Base-by-base conservation (phyloP, 2,329 filamentous ascomycete species). In the Fusarium beomiforme region DNA sequence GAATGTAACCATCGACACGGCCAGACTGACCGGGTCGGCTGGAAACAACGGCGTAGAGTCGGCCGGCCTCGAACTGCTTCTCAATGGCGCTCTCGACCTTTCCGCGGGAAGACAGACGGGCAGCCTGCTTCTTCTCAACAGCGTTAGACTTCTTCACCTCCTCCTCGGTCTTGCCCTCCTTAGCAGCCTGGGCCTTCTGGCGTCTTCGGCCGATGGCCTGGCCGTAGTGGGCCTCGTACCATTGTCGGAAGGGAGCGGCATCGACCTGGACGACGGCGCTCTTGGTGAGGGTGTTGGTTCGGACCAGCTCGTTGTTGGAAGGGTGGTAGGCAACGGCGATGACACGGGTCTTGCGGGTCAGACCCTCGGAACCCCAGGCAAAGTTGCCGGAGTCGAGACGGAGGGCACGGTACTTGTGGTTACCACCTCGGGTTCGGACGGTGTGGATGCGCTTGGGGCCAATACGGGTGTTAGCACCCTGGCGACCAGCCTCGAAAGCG, bases 181-280 rank as follows among this genome's bases (percentile, higher is more conserved):
- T 84, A 83, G 86, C 80, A 64, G 81, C 81, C 82, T 84, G 86
- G 86, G 97, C 95, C 85, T 91, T 89, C 89, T 97, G 94, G 87
- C 95, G 93, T 87, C 92, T 92, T 81, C 95, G 93, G 84, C 96
- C 96, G 75, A 99, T 83, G 80, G 88, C 80, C 86, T 93, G 90
- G 83, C 96, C 96, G 90, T 99, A 99, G 92, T 99, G 96, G 79
- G 96, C 94, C 91, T 99, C 96, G 88, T 97, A 99, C 96, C 96
- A 99, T 89, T 98, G 95, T 85, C 96, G 91, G 93, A 99, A 99
- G 78, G 96, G 96, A 75, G 96, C 94, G 80, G 97, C 96, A 86
- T 99, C 96, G 87, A 99, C 89, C 90, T 99, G 96, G 85, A 99
- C 93, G 82, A 99, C 93, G 87, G 96, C 96, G 83, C 94, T 94